Evolutionary conservation across 2,329 filamentous ascomycete species (phyloP).

Genomic region (Trichocomaceae sp.): DNA sequence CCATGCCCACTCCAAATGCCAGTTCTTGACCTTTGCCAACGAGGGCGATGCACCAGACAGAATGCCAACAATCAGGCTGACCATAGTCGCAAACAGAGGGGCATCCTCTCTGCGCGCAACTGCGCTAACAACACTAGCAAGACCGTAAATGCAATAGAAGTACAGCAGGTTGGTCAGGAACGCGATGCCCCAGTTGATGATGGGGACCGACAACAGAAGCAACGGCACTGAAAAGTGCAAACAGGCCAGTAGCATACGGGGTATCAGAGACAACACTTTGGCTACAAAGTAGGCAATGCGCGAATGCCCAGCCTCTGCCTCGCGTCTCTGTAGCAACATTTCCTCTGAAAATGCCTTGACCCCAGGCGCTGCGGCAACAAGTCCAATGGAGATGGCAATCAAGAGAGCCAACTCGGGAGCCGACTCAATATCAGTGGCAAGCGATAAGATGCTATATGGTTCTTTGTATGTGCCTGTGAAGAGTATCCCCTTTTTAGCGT

Average conservation of each 20-base stretch:
- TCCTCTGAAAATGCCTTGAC: conserved; percentile 9
- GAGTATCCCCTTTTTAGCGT: conserved; percentile 6
- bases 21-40: conserved; percentile 2
- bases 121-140: conserved; percentile 7
- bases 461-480: conserved; percentile 6
- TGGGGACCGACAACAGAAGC: not conserved
- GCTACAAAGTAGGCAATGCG: conserved; percentile 3
- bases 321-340: conserved; percentile 8
- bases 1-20: conserved; percentile 6
- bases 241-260: conserved; percentile 7
- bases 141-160: conserved; percentile 10
- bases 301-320: conserved; percentile 10
- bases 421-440: conserved; percentile 1
- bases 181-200: conserved; percentile 6
- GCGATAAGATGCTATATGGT: conserved; percentile 3
- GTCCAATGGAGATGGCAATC: conserved; percentile 6
- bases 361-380: conserved; percentile 6
- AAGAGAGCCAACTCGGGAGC: conserved; percentile 5
- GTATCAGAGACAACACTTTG: conserved; percentile 5
- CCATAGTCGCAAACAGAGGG: conserved; percentile 5
- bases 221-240: conserved; percentile 7
- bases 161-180: conserved; percentile 7
- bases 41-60: conserved; percentile 7
- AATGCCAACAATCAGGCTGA: conserved; percentile 8
- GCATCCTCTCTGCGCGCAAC: conserved; percentile 1